Base-by-base conservation (phyloP, 805 yeast genomes). In the Saturnispora diversa region DNA sequence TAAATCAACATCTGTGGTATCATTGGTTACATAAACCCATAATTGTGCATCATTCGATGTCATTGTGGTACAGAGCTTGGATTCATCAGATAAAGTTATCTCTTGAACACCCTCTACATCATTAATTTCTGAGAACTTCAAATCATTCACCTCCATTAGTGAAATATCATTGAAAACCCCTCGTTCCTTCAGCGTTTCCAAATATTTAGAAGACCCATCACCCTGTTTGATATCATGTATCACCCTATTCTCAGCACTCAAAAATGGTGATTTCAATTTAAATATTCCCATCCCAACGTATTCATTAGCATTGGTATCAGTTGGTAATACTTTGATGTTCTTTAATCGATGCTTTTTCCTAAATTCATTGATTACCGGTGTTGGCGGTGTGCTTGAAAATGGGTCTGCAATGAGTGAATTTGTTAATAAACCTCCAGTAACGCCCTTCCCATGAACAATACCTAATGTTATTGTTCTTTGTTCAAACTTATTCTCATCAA, bases 401-500 rank as follows among this genome's bases (percentile, higher is more conserved):
- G 65, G 65, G 43, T 60, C 65, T 22, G 53, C 47, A 4, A 56
- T 35, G 13, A 60, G 35, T 7, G 56, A 43, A 35, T 58, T 51
- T 16, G 54, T 17, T 17, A 60, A 47, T 6, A 53, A 44, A 6
- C 57, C 61, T 3, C 31, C 35, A 9, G 39, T 44, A 6, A 50
- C 38, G 3, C 41, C 32, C 4, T 44, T 40, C 0, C 57, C 47
- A 35, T 58, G 60, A 12, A 55, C 42, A 11, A 56, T 37, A 8
- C 64, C 65, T 8, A 60, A 49, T 11, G 50, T 48, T 6, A 60
- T 48, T 6, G 50, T 51, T 7, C 8, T 24, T 3, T 59, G 58
- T 6, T 45, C 30, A 32, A 58, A 56, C 8, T 44, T 29, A 2
- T 17, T 19, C 6, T 30, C 25, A 13, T 33, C 42, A 1, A 20